phyloP scores from a whole-genome alignment of 179 eudicot species.

The Amaranthus tricolor region DNA sequence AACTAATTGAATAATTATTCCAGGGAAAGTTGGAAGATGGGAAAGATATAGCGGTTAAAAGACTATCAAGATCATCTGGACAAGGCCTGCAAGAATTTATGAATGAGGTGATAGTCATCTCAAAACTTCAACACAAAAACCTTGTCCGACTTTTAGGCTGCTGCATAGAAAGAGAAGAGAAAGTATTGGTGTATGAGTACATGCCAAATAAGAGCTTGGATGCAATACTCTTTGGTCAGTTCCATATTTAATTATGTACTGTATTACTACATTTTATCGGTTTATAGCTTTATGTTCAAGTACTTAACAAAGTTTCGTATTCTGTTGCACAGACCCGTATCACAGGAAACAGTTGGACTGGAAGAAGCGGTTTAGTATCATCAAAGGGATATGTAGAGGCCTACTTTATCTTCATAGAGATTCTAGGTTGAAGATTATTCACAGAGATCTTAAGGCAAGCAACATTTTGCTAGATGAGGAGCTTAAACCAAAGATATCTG shows the following conservation, averaged over 20 bases:
- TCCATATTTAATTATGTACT: background rate
- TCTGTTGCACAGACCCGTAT: conserved; percentile 21
- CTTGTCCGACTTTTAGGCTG: conserved; percentile 34
- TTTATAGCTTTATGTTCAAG: background rate
- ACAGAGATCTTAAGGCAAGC: too few species aligned
- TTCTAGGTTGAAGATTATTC: too few species aligned
- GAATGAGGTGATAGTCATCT: conserved; percentile 43
- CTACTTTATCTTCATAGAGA: too few species aligned
- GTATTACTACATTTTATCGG: background rate
- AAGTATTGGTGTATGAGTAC: background rate
- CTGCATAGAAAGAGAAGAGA: conserved; percentile 51
- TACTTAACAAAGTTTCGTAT: background rate
- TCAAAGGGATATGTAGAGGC: conserved; percentile 25
- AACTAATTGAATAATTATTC: too few species aligned
- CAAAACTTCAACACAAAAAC: conserved; percentile 36
- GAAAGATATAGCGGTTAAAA: conserved; percentile 44
- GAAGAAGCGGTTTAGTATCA: conserved; percentile 39
- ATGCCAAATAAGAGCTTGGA: too few species aligned
- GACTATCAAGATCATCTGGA: conserved; percentile 43
- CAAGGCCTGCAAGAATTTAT: conserved; percentile 53
- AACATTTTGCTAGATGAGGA: too few species aligned
- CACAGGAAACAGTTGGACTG: conserved; percentile 32
- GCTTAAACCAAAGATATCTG: too few species aligned
- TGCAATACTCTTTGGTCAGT: background rate
- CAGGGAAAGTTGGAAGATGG: too few species aligned